A percentile compares a stretch with the other conserved stretches of the same genome.
Evolutionary conservation across 129 eudicot genomes (phyloP).

Genomic region (Logfia minima): DNA sequence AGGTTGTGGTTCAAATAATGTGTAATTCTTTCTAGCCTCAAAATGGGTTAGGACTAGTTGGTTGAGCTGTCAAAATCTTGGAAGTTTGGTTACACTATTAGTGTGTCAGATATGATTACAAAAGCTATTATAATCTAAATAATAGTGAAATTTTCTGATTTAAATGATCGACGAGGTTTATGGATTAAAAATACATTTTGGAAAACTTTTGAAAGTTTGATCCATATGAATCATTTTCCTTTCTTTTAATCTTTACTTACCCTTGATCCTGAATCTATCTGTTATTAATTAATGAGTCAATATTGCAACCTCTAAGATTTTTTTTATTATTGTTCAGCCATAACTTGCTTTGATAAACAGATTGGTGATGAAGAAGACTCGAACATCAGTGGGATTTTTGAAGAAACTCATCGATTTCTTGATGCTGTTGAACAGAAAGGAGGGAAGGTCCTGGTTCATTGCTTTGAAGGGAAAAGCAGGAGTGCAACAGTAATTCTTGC

Average conservation of each 20-base stretch:
- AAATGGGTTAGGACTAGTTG: background rate
- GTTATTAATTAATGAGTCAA: background rate
- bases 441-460: conserved; percentile 93
- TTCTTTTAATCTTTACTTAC: no score
- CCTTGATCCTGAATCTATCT: no score
- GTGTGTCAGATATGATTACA: background rate
- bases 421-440: conserved; percentile 71
- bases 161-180: background rate
- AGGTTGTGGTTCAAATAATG: background rate
- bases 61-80: background rate
- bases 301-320: background rate
- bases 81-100: background rate
- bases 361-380: conserved; percentile 80
- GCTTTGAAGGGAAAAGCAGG: conserved; percentile 97
- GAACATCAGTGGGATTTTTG: conserved; percentile 65
- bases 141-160: background rate
- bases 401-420: conserved; percentile 77
- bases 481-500: conserved; percentile 94
- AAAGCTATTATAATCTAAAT: background rate
- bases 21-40: background rate
- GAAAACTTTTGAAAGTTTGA: background rate
- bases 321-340: background rate
- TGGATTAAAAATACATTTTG: background rate
- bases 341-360: conserved; percentile 40
- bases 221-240: background rate